Evolutionary conservation across 2,329 filamentous ascomycete species (phyloP), one percentile per base, ranked within the genome.

Genomic region (Diaporthe humulicola): DNA sequence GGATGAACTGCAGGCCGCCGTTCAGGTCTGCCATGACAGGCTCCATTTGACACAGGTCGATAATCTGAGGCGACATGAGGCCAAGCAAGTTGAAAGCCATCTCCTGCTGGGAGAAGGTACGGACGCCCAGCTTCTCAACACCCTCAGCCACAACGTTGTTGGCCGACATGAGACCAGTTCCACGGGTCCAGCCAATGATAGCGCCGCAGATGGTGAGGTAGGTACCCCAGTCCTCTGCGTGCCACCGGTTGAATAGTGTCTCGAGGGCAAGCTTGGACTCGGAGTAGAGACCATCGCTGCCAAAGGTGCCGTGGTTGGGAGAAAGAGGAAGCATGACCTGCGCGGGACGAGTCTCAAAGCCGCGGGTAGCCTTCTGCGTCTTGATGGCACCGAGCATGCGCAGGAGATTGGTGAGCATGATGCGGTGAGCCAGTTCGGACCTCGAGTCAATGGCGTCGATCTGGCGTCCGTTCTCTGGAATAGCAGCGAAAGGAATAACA

Each of bases 1-100:
- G 95, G 79, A 99, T 94, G 88, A 98, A 98, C 85, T 99, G 97
- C 73, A 99, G 91, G 79, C 97, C 97, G 82, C 97, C 97, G 86
- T 99, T 99, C 70, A 99, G 89, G 85, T 99, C 97, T 77, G 97
- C 97, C 85, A 97, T 98, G 75, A 99, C 95, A 15, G 97, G 97
- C 86, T 98, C 95, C 58, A 91, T 89, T 87, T 99, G 97, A 89
- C 97, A 99, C 57, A 99, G 91, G 82, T 99, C 95, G 79, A 98
- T 96, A 80, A 99, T 94, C 38, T 93, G 90, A 50, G 97, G 96
- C 1, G 96, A 94, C 97, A 99, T 98, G 71, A 99, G 91, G 79
- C 97, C 96, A 58, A 99, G 91, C 78, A 99, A 86, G 86, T 99
- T 99, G 90, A 99, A 99, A 22, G 97, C 97, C 97, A 99, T 99